These are phyloP conservation scores for Kazachstania bromeliacearum DNA, from an alignment of 805 yeast species.

Conservation along the genomic window DNA sequence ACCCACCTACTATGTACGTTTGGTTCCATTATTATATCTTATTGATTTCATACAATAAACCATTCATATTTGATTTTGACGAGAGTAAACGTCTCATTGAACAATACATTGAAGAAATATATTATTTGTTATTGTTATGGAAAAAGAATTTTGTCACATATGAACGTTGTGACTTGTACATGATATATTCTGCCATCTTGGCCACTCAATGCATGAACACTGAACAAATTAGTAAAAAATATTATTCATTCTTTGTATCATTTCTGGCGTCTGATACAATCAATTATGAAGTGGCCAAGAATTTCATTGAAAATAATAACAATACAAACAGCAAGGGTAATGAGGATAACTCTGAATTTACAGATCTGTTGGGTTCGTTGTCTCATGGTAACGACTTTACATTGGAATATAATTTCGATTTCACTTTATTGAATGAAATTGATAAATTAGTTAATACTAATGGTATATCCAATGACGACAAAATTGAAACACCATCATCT, in stretches of 20 bases:
- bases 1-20: conserved; percentile 41
- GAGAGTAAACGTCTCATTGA: conserved; percentile 18
- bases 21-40: conserved; percentile 46
- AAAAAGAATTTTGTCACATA: conserved; percentile 12
- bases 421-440: conserved; percentile 24
- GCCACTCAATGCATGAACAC: conserved; percentile 24
- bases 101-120: conserved; percentile 20
- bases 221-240: conserved; percentile 12
- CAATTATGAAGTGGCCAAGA: conserved; percentile 22
- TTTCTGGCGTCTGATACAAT: conserved; percentile 17
- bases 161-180: conserved; percentile 21
- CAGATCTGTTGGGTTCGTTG: conserved; percentile 20
- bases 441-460: conserved; percentile 19
- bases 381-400: conserved; percentile 25
- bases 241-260: conserved; percentile 10
- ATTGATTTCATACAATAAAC: conserved; percentile 47
- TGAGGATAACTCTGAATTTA: conserved; percentile 13
- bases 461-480: background rate
- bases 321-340: conserved; percentile 7
- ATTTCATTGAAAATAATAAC: conserved; percentile 15
- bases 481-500: too few species aligned
- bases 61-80: conserved; percentile 33
- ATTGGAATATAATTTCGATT: conserved; percentile 25
- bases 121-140: conserved; percentile 15
- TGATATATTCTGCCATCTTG: conserved; percentile 23